Evolutionary conservation across 2,329 filamentous ascomycete genomes (phyloP).

Genomic region (Acrodontium crateriforme): DNA sequence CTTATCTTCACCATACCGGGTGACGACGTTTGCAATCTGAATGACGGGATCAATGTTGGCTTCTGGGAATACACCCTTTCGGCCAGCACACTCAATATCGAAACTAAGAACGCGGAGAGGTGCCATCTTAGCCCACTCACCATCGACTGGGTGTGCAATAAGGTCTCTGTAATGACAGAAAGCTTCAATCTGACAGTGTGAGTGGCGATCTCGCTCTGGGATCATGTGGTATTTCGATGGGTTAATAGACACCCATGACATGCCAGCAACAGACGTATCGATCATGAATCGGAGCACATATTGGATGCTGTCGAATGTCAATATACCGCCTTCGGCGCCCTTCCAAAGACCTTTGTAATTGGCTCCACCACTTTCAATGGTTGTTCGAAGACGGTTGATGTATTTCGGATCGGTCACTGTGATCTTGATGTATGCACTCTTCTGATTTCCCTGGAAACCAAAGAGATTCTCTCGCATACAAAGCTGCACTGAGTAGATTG

Average conservation of each 20-base stretch:
- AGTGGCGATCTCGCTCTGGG: conserved; percentile 53
- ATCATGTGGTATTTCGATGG: conserved; percentile 60
- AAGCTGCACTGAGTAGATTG: conserved; percentile 69
- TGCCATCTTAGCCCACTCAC: conserved; percentile 97
- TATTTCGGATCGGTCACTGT: conserved; percentile 80
- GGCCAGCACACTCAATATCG: conserved; percentile 95
- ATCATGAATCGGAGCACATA: conserved; percentile 97
- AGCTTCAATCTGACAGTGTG: conserved; percentile 94
- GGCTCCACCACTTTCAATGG: conserved; percentile 60
- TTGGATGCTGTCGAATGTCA: conserved; percentile 92
- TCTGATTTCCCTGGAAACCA: conserved; percentile 83
- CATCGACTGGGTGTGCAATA: conserved; percentile 74
- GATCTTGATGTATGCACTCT: conserved; percentile 86
- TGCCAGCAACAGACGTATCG: conserved; percentile 83
- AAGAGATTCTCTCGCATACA: conserved; percentile 82
- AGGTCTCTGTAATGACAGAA: conserved; percentile 69
- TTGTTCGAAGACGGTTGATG: conserved; percentile 60
- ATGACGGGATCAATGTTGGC: conserved; percentile 86
- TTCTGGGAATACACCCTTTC: conserved; percentile 95
- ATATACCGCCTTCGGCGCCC: conserved; percentile 52
- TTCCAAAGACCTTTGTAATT: conserved; percentile 93
- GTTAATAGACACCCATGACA: conserved; percentile 92
- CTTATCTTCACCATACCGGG: conserved; percentile 84
- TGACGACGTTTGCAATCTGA: conserved; percentile 94
- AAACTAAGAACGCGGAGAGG: conserved; percentile 86